Percentiles rank a stretch among this genome's conserved stretches.
Evolutionary conservation across 768 basidiomycete genomes (phyloP).

Genomic region (Cyclocybe cylindracea): DNA sequence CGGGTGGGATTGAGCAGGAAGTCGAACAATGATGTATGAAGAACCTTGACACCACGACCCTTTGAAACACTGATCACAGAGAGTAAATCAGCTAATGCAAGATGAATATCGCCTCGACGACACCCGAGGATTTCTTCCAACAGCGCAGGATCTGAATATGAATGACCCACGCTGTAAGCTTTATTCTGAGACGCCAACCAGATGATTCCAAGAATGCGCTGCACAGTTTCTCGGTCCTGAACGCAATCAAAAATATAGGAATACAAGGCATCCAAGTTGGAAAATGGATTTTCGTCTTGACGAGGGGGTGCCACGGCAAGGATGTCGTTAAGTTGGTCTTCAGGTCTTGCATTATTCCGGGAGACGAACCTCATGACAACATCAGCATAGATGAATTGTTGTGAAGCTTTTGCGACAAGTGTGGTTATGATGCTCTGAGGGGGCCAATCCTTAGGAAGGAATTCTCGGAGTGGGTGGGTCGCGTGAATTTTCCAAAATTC

Average conservation of each 20-base stretch:
- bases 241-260: constrained; percentile 5
- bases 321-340: constrained; percentile 8
- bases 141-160: too few species aligned
- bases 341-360: constrained; percentile 1
- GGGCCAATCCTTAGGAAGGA: constrained; percentile 5
- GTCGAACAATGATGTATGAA: too few species aligned
- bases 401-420: constrained; percentile 13
- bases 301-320: constrained; percentile 2
- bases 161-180: too few species aligned
- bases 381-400: constrained; percentile 17
- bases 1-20: too few species aligned
- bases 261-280: constrained; percentile 10
- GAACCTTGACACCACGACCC: too few species aligned
- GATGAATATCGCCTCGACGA: too few species aligned
- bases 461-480: constrained; percentile 6
- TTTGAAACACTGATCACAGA: too few species aligned
- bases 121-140: too few species aligned
- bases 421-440: background rate
- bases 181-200: too few species aligned
- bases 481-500: constrained; percentile 11
- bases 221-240: background rate
- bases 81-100: too few species aligned
- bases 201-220: too few species aligned
- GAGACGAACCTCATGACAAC: constrained; percentile 13
- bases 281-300: constrained; percentile 7